Base-by-base conservation (phyloP, 805 yeast genomes). In the Phaffomyces opuntiae region DNA sequence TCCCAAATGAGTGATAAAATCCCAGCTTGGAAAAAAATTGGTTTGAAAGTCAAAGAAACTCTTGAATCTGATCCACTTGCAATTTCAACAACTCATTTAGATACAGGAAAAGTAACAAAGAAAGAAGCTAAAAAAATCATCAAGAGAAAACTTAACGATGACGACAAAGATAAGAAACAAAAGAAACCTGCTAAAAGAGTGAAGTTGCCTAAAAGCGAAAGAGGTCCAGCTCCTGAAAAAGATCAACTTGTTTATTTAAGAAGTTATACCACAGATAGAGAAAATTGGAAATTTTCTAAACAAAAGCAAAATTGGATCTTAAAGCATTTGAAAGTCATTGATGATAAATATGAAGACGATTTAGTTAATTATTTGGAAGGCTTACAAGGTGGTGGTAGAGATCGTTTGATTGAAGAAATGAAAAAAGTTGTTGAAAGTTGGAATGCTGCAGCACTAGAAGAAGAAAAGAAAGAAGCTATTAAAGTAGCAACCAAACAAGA, bases 11-110 rank as follows among this genome's bases (percentile, higher is more conserved):
- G 51, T 12, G 57, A 53, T 33, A 59, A 56, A 52, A 63, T 77
- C n/a, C 95, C 95, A 35, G 95, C 95, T 1, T 86, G 95, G 95
- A 86, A 86, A 61, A 72, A 80, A 55, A 70, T 82, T 8, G 95
- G 95, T 27, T 72, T 87, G 37, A 69, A 78, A 55, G 80, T 83
- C 45, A 73, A 79, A 52, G 68, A 73, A 38, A 68, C 69, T 7
- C 51, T 69, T 4, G 67, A 65, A 4, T 60, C 63, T 14, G 82
- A 77, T 52, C 79, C 76, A 1, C 59, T 73, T 38, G 67, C 70
- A 2, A 55, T 68, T 2, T 56, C 74, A 0, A 48, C 74, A 0
- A 48, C 74, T 6, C 77, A 75, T 62, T 61, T 77, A 16, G 78
- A 71, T 36, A 62, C 70, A 6, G 64, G 66, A 2, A 64, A 59